Conservation (phyloP, 139 green algal genomes). For the Asterochloris sp. region DNA sequence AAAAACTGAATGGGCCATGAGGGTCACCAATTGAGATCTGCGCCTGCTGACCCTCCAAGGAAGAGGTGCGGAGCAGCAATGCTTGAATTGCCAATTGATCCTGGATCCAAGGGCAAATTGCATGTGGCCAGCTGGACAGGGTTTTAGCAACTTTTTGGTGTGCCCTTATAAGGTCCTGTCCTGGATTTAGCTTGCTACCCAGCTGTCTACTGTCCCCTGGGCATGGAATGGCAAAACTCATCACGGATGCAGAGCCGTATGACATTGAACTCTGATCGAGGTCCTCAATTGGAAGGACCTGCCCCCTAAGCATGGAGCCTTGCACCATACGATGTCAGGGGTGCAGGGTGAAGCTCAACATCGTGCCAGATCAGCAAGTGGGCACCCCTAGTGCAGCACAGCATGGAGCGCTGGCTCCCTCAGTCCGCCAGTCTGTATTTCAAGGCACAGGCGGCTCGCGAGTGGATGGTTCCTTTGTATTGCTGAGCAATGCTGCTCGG, state of each 20-base stretch:
- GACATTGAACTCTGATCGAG: not conserved
- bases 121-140: too few relatives aligned
- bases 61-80: too few relatives aligned
- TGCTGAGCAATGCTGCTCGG: constrained; percentile 43
- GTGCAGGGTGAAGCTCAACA: constrained; percentile 16
- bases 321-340: constrained; percentile 15
- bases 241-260: not conserved
- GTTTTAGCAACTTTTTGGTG: not conserved
- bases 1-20: constrained; percentile 11
- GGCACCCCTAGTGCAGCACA: not conserved
- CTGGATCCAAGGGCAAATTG: too few relatives aligned
- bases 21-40: not conserved
- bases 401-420: not conserved
- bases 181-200: not conserved
- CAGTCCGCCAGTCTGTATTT: not conserved
- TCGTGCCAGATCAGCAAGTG: not conserved
- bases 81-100: too few relatives aligned
- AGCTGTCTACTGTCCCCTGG: not conserved
- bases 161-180: not conserved
- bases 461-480: constrained; percentile 69
- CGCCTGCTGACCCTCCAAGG: not conserved
- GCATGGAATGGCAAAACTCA: not conserved
- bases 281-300: not conserved
- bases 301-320: not conserved
- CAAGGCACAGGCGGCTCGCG: not conserved